Conservation (phyloP, 1,284 basidiomycete species). For the Cutaneotrichosporon sp. region DNA sequence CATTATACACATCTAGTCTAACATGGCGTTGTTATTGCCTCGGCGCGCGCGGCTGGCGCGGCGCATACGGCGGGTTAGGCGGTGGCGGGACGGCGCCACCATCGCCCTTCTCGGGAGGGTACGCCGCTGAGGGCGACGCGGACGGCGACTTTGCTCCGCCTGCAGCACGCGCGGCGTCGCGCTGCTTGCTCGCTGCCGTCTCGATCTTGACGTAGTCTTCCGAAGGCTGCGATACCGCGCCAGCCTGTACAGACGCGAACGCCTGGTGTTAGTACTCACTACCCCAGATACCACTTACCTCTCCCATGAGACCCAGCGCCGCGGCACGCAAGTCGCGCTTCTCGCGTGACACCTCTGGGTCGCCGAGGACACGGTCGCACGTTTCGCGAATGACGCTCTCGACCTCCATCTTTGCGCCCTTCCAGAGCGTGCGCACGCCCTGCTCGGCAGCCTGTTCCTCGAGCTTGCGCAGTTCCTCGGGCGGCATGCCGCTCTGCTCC, state of each 20-base stretch:
- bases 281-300: constrained; percentile 55
- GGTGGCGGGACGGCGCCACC: neutral
- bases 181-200: constrained; percentile 52
- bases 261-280: constrained; percentile 24
- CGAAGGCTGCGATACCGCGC: constrained; percentile 35
- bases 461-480: constrained; percentile 80
- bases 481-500: constrained; percentile 76
- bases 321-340: constrained; percentile 71
- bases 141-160: neutral
- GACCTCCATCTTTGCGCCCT: constrained; percentile 50
- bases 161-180: constrained; percentile 32
- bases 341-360: constrained; percentile 47
- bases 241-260: constrained; percentile 56
- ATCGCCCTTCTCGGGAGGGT: neutral
- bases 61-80: neutral
- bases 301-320: constrained; percentile 76
- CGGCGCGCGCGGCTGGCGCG: neutral
- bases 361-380: constrained; percentile 74
- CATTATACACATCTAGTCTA: constrained; percentile 12
- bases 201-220: constrained; percentile 78
- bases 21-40: neutral
- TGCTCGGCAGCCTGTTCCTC: constrained; percentile 98
- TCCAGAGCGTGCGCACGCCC: constrained; percentile 82
- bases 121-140: too few relatives aligned
- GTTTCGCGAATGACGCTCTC: constrained; percentile 87